Base-by-base conservation (phyloP, 192 early-diverging fungal species). In the Umbelopsis vinacea region DNA sequence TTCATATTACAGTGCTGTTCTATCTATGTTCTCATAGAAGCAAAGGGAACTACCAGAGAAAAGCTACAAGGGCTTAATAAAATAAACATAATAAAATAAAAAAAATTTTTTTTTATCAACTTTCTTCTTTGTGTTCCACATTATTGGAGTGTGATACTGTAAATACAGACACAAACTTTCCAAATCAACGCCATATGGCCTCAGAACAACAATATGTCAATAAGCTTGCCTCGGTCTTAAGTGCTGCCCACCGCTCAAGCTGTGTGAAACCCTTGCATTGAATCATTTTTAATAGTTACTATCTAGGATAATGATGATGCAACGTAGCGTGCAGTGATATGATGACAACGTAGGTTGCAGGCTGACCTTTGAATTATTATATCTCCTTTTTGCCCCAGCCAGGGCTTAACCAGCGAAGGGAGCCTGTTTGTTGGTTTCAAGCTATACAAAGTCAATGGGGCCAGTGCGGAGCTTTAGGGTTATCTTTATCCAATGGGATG, bases 151-250 rank as follows among this genome's bases (percentile, higher is more conserved):
- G 57, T 63, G 57, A 29, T 17, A 63, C 57, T 14, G 33, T 33
- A 63, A 63, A 63, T 29, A 63, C 33, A 11, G 11, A 63, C 57
- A 63, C 57, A 63, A 38, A 38, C 17, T 2, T 17, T 0, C 57
- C 33, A 19, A 14, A 63, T 37, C 57, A 63, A 63, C 57, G 57
- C 57, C 57, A 63, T 63, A 63, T 63, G 33, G 33, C 57, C 57
- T 63, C 24, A 35, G 33, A 63, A 63, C 57, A 63, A 63, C 57
- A 63, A 63, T 37, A 29, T 63, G 57, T 63, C 57, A 63, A 63
- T 63, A 63, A 50, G 48, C 48, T 50, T 50, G 57, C 26, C 17
- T 63, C 57, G 57, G 57, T 33, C 57, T 63, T 63, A 63, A 63
- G 24, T 63, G 57, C 57, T 63, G 26, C 26, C 33, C 57, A 29